Base-by-base conservation (phyloP, 2,329 filamentous ascomycete species). In the Trichophyton simii region DNA sequence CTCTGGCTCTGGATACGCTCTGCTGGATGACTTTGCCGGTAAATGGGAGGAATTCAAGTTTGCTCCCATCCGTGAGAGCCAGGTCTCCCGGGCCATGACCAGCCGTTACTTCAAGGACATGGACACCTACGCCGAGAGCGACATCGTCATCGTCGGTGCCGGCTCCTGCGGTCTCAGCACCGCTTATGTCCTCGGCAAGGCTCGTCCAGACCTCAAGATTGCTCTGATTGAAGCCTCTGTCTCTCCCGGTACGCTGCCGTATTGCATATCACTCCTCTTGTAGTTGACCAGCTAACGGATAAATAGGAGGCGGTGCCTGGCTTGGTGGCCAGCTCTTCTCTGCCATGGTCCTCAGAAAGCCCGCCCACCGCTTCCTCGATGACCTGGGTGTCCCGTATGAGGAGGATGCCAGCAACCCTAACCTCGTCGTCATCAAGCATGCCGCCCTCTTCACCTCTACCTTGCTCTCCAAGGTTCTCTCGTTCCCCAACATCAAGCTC, bases 271-370 rank as follows among this genome's bases (percentile, higher is more conserved):
- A 31, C 25, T 6, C 25, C 28, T 31, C 6, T 31, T 7, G 6
- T 31, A 46, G 7, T 4, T 59, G 28, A 31, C 28, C 20, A 3
- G 9, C 59, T 58, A n/a, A 28, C 11, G 9, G 20, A n/a, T 31
- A 15, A 15, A 57, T 41, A 79, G 89, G 89, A 63, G 91, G 91
- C 66, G 91, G 91, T 69, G 91, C 90, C 64, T 96, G 91, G 91
- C 84, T 96, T 54, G 91, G 91, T 62, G 91, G 91, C 18, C 91
- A 96, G 79, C 87, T 96, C 62, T 96, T 96, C 83, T 89, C 85
- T 64, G 91, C 91, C 71, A 96, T 96, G 91, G 83, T 96, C 57
- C 91, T 96, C 86, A 87, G 91, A 69, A 95, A 94, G 80, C 90
- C 91, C 11, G 91, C 91, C 60, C 88, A 96, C 71, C 83, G 82